Base-by-base conservation (phyloP, 805 yeast species). In the Wickerhamiella domercqiae region DNA sequence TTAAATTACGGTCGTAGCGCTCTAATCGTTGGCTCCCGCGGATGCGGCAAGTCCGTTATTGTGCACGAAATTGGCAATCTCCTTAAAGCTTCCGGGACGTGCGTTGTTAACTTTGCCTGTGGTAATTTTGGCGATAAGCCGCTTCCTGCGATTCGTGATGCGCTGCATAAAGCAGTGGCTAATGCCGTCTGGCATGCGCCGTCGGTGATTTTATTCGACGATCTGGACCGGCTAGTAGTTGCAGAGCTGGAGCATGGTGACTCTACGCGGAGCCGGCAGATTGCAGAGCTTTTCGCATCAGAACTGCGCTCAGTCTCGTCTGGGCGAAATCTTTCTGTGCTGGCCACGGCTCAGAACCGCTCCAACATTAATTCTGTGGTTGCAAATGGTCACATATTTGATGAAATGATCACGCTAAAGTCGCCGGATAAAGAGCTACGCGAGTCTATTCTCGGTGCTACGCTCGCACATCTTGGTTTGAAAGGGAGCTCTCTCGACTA, bases 131-230 rank as follows among this genome's bases (percentile, higher is more conserved):
- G 75, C 46, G 75, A 70, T 44, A 84, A 78, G 45, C 67, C 64
- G 19, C 54, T 66, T 15, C 60, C 61, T 11, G 59, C 57, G 15
- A 52, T 74, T 24, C 63, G 68, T 45, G 70, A 63, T 41, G 60
- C 63, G 35, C 53, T 64, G 43, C 51, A 51, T 46, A 59, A 58
- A 40, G 64, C 68, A 66, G 54, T 67, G 50, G 67, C 57, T 46
- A 67, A 57, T 40, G 72, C 71, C 39, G 69, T 71, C 39, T 83
- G 94, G 93, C 70, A 74, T 51, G 66, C 78, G 13, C 95, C 96
- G 0, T 64, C 86, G 1, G 58, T 83, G 2, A 51, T 87, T 2
- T 59, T 86, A 1, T 54, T 87, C 16, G 97, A 87, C 47, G 83
- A 84, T 44, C 54, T 83, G 13, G 94, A 86, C 46, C 67, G 70